Conservation (phyloP, 1,284 basidiomycete species). For the Ustilago nuda region DNA sequence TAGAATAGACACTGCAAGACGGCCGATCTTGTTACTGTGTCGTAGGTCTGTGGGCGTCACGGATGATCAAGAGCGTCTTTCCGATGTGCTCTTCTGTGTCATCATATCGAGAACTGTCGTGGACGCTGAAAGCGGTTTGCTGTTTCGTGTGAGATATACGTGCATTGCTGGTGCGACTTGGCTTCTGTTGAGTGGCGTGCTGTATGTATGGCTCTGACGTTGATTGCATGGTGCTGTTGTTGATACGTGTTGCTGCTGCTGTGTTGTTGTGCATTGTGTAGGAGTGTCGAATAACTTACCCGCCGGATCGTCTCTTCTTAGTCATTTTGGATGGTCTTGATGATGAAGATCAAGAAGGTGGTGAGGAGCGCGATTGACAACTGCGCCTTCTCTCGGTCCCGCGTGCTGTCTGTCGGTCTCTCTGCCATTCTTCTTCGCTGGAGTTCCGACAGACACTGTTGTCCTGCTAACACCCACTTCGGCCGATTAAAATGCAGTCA, state of each 20-base stretch:
- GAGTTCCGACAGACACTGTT: no score
- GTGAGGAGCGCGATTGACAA: constrained; percentile 21
- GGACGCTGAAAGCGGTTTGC: no score
- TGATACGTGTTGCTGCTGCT: background rate
- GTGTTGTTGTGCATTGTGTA: constrained; percentile 1
- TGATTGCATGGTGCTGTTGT: background rate
- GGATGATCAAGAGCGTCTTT: no score
- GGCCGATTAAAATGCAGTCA: no score
- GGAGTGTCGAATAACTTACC: constrained; percentile 51
- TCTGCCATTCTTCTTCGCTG: background rate
- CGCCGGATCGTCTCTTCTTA: constrained; percentile 95
- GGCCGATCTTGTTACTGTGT: no score
- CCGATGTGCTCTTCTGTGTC: no score
- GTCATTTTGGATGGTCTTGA: constrained; percentile 74
- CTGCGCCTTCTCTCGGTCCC: background rate
- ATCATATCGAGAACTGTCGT: no score
- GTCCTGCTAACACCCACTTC: no score
- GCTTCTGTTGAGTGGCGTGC: background rate
- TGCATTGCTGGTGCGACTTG: background rate
- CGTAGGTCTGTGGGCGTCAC: no score
- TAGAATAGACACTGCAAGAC: no score
- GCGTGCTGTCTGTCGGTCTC: constrained; percentile 12
- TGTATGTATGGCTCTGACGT: background rate
- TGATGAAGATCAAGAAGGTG: constrained; percentile 48
- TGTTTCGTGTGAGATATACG: background rate